Evolutionary conservation across 2,329 filamentous ascomycete genomes (phyloP), one percentile per base, ranked within the genome.

Genomic region (Talaromyces pinophilus): DNA sequence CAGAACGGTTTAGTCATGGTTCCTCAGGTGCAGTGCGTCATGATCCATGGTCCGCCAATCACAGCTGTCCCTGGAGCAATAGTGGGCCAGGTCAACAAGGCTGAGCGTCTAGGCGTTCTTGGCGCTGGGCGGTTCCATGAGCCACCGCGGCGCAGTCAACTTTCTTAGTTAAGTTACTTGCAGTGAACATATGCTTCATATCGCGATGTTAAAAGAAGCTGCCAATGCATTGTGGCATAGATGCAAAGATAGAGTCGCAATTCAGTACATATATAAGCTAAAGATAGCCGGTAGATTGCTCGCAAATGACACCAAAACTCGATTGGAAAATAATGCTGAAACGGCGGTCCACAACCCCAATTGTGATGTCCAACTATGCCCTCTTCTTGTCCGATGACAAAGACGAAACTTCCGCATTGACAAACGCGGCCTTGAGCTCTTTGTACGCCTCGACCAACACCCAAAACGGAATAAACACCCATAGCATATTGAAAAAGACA

Each of bases 401-500:
- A n/a, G 60, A 66, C 46, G 44, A 17, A 7, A 62, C 63, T 67
- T 79, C 75, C 15, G 73, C 74, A 7, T 54, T 65, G 7, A 75
- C 71, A 74, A 80, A 81, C 25, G 75, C 77, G 13, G 60, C 68
- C 40, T 68, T 78, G 57, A 84, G 74, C 67, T 83, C 81, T 52
- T 76, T 75, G 62, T 82, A 83, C 1, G 81, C 81, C 73, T 85
- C 83, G 70, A 77, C 84, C 65, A 88, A 70, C 48, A 87, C 82
- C 85, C 85, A 88, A 22, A 83, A 67, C 0, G 86, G 86, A 67
- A 88, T 81, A 68, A 82, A 82, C 17, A 89, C 86, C 86, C 87
- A 89, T 3, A 89, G 76, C 19, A 80, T 84, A 72, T 90, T 90
- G 78, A 89, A 89, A 75, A 88, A 88, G 67, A 85, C 76, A 69